Evolutionary conservation across 805 yeast genomes (phyloP), one percentile per base, ranked within the genome.

Genomic region (Candida boidinii): DNA sequence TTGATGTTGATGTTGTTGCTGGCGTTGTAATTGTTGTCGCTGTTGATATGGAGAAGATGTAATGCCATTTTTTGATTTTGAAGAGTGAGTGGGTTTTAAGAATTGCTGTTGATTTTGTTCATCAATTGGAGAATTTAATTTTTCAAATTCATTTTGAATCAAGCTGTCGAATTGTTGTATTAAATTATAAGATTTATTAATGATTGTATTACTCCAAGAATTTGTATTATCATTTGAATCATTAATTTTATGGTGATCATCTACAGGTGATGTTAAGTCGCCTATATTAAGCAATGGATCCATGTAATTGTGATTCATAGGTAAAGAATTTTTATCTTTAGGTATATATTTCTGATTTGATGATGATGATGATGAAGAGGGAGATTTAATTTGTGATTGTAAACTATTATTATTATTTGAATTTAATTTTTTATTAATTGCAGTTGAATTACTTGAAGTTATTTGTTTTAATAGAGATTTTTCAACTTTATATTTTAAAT

Each of bases 131-230:
- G 60, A 46, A 26, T 66, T 58, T 17, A 68, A 54, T 39, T 68
- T 73, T 42, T 79, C 87, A 36, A 80, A 61, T 49, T 79, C 87
- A 36, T 66, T 70, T 46, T 75, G 84, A 21, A 80, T 58, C 53
- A 77, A 60, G 33, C 70, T 73, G 49, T 80, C 90, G 46, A 80
- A 68, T 39, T 76, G 84, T 43, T 76, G 84, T 29, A 80, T 63
- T 32, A 78, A 60, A 29, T 64, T 70, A 28, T 79, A 58, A 1
- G 86, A 81, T 43, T 70, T 76, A 4, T 74, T 53, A 25, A 56
- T 46, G 55, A 44, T 58, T 33, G 51, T 52, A 17, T 23, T 29
- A 23, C 31, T 22, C 31, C 31, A 29, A 7, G 25, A 21, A 11
- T n/a, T n/a, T n/a, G 16, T 11, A 13, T 17, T 4, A 25, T 25